phyloP scores from a whole-genome alignment of 257 asterid genomes.

The Anisodus tanguticus region DNA sequence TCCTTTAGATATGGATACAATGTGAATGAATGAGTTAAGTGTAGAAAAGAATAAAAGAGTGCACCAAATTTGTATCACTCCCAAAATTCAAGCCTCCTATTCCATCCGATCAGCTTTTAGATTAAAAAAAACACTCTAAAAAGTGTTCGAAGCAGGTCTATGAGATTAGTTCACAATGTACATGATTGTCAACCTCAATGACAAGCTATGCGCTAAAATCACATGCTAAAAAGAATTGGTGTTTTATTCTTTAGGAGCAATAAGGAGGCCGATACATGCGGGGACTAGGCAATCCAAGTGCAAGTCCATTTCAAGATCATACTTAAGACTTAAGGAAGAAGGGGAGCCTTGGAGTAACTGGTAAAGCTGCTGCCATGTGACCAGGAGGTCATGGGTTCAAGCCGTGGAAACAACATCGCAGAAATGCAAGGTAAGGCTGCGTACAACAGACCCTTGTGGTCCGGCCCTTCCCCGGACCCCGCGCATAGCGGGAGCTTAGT shows the following conservation, averaged over 20 bases:
- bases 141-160: neutral
- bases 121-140: neutral
- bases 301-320: conserved; percentile 24
- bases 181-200: neutral
- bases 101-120: neutral
- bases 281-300: neutral
- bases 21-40: neutral
- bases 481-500: too few species aligned
- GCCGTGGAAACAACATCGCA: neutral
- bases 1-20: neutral
- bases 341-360: too few species aligned
- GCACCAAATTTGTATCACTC: neutral
- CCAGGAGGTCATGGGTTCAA: neutral
- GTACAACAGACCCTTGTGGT: too few species aligned
- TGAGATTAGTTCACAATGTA: neutral
- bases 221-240: neutral
- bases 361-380: too few species aligned
- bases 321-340: too few species aligned
- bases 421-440: too few species aligned
- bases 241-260: neutral
- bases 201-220: neutral
- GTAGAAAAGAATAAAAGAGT: neutral
- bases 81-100: neutral
- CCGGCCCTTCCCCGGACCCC: too few species aligned
- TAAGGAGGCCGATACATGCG: neutral